These are phyloP conservation scores for Dendrobium officinale DNA, from an alignment of 106 monocot genomes.

Conservation along the genomic window DNA sequence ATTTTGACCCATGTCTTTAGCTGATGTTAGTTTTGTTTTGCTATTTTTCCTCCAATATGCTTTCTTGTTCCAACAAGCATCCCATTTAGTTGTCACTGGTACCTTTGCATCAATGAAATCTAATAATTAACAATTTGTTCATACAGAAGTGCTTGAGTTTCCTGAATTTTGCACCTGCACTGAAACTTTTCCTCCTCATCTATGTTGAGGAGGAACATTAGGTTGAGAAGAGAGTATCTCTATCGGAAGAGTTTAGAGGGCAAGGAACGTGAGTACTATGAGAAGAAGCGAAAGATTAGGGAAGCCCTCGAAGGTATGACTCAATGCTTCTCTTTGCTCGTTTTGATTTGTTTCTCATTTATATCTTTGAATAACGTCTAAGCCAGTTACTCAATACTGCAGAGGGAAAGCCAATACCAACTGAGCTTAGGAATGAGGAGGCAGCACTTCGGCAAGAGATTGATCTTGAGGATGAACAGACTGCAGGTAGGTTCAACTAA, in stretches of 20 bases:
- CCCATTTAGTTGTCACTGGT: not conserved
- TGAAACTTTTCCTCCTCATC: not conserved
- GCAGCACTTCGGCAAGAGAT: conserved; percentile 49
- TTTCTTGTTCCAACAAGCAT: not conserved
- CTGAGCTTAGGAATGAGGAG: conserved; percentile 79
- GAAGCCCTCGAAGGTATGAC: conserved; percentile 50
- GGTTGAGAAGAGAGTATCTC: conserved; percentile 58
- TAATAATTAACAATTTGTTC: not conserved
- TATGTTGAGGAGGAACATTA: conserved; percentile 37
- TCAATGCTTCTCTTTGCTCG: not conserved
- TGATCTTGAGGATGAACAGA: conserved; percentile 67
- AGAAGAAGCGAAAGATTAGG: conserved; percentile 71
- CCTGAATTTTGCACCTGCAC: not conserved
- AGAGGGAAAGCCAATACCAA: conserved; percentile 83
- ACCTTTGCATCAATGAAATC: not conserved
- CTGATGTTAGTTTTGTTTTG: not conserved
- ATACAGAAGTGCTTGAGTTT: not conserved
- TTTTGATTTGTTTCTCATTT: not conserved
- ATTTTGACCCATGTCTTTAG: not conserved
- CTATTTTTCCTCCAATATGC: not conserved
- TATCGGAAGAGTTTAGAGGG: conserved; percentile 76
- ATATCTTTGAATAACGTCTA: not conserved
- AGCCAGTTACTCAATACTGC: not conserved
- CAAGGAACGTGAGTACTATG: conserved; percentile 54
- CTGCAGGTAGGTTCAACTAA: conserved; percentile 20